Evolutionary conservation across 495 filamentous ascomycete species (phyloP).

Genomic region (Beverwykella pulmonaria): DNA sequence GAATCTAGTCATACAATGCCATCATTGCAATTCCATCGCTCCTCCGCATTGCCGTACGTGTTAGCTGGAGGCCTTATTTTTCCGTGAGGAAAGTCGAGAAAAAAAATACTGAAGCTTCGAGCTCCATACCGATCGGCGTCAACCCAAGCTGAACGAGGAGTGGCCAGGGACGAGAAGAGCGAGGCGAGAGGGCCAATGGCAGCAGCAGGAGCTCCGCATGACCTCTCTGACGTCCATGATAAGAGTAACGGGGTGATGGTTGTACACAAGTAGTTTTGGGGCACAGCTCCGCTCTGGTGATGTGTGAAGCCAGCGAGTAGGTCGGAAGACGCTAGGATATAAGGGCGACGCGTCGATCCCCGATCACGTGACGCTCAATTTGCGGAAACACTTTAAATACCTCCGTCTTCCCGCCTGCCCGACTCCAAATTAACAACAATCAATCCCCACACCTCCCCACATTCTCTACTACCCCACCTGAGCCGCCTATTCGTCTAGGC

Average conservation of each 20-base stretch:
- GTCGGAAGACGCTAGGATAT: conserved; percentile 19
- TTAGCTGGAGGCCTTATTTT: background rate
- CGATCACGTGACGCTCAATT: conserved; percentile 20
- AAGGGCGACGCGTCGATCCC: conserved; percentile 3
- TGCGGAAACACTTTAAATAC: conserved; percentile 12
- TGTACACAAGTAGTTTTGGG: background rate
- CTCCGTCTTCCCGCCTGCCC: conserved; percentile 27
- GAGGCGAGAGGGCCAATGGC: conserved; percentile 17
- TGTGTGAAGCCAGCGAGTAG: background rate
- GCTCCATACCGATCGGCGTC: conserved; percentile 4
- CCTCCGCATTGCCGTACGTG: background rate
- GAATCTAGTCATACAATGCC: background rate
- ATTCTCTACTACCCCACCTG: background rate
- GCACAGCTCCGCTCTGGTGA: background rate
- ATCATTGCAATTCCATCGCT: too few species aligned
- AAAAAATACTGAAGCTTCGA: background rate
- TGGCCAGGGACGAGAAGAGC: background rate
- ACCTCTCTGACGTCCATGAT: background rate
- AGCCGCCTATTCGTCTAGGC: conserved; percentile 2
- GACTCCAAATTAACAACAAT: conserved; percentile 22
- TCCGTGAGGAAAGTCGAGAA: background rate
- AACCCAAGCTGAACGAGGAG: background rate
- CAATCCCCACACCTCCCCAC: conserved; percentile 13
- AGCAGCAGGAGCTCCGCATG: background rate
- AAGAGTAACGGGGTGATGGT: background rate